Conservation (phyloP, 257 asterid species). For the Penstemon newberryi region DNA sequence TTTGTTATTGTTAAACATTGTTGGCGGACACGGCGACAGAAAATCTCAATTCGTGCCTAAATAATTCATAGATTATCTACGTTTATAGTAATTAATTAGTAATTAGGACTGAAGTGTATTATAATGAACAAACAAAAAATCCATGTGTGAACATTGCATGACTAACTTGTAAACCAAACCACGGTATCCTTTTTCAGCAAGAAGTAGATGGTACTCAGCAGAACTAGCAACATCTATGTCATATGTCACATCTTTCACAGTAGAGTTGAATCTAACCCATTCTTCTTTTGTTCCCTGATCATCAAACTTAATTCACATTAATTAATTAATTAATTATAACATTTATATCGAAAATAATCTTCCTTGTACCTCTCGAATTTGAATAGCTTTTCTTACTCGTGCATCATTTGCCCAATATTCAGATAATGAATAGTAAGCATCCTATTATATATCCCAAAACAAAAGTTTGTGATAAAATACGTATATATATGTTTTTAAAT, state of each 20-base stretch:
- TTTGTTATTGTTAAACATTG: too few relatives aligned
- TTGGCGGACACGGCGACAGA: too few relatives aligned
- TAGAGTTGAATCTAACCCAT: constrained; percentile 21
- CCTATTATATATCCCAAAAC: too few relatives aligned
- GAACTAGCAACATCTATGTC: constrained; percentile 3
- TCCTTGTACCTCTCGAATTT: constrained; percentile 32
- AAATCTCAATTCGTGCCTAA: too few relatives aligned
- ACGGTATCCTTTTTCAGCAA: constrained; percentile 21
- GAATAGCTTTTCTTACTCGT: constrained; percentile 34
- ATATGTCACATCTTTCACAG: neutral
- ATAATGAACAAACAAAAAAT: too few relatives aligned
- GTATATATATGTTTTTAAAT: neutral
- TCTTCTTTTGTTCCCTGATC: constrained; percentile 27
- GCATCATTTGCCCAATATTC: constrained; percentile 35
- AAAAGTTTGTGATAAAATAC: constrained; percentile 10
- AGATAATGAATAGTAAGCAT: neutral
- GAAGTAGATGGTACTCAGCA: constrained; percentile 24
- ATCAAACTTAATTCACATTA: too few relatives aligned
- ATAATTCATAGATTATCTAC: too few relatives aligned
- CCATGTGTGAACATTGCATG: too few relatives aligned
- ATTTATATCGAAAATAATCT: neutral
- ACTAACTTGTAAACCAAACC: constrained; percentile 40
- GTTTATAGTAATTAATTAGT: too few relatives aligned
- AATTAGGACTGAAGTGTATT: too few relatives aligned
- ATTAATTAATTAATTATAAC: too few relatives aligned